Evolutionary conservation across 2,329 filamentous ascomycete species (phyloP).

Genomic region (Tolypocladium album): DNA sequence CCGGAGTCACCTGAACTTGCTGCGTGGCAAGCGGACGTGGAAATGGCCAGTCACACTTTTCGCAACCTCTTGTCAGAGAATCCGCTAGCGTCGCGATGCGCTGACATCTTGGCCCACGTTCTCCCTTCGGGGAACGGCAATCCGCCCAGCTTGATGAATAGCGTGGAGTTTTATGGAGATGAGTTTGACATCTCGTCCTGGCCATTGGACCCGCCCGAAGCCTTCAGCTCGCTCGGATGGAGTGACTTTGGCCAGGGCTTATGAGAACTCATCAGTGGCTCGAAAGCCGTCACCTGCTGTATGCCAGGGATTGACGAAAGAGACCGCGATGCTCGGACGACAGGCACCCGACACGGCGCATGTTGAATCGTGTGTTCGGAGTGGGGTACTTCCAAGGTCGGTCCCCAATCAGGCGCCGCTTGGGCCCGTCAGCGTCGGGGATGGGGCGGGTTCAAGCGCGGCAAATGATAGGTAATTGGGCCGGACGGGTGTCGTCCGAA

Average conservation of each 20-base stretch:
- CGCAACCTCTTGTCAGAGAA: slow-evolving; percentile 12
- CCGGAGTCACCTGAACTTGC: slow-evolving; percentile 12
- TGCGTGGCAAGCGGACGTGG: slow-evolving; percentile 16
- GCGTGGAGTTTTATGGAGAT: not conserved
- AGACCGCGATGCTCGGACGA: not conserved
- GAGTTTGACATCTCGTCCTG: slow-evolving; percentile 9
- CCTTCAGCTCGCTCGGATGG: slow-evolving; percentile 4
- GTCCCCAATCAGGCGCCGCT: not conserved
- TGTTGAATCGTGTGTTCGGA: not conserved
- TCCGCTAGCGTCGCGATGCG: slow-evolving; percentile 15
- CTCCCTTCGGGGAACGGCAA: slow-evolving; percentile 5
- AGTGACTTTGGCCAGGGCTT: slow-evolving; percentile 1
- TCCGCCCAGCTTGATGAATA: not conserved
- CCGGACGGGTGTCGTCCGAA: slow-evolving; percentile 1
- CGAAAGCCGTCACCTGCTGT: not conserved
- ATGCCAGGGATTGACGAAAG: not conserved
- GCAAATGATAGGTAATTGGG: not conserved
- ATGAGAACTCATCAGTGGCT: not conserved
- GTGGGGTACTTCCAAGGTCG: not conserved
- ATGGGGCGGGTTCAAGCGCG: not conserved
- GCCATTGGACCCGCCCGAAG: slow-evolving; percentile 8
- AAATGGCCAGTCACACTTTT: slow-evolving; percentile 13
- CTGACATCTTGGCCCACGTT: slow-evolving; percentile 15
- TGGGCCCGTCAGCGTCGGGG: not conserved
- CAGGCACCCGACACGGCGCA: not conserved